Conservation (phyloP, 345 rosid species). For the Kandelia obovata region DNA sequence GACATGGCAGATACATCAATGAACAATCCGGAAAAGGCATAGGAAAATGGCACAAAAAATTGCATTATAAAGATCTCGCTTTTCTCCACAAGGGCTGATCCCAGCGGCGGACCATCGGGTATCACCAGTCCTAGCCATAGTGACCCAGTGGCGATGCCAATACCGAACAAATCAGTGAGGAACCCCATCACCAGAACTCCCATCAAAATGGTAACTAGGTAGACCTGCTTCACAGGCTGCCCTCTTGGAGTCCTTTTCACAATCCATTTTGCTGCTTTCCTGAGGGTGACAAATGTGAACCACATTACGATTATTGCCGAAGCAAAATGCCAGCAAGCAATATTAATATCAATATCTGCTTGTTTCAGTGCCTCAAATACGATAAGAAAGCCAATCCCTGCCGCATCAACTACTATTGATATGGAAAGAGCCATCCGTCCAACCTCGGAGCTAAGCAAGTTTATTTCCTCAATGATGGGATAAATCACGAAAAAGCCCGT, state of each 20-base stretch:
- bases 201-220: neutral
- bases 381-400: conserved; percentile 25
- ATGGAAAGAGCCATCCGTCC: conserved; percentile 53
- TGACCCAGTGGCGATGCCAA: neutral
- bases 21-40: neutral
- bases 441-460: conserved; percentile 59
- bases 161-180: neutral
- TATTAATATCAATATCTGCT: neutral
- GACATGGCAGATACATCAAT: neutral
- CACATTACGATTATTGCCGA: neutral
- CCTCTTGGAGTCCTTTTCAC: neutral
- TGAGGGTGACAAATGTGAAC: neutral
- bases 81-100: neutral
- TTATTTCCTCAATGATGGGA: conserved; percentile 49
- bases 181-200: neutral
- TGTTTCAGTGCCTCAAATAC: conserved; percentile 33
- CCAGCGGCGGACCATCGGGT: neutral
- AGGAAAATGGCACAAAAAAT: neutral
- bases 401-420: conserved; percentile 37
- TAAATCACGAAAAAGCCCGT: conserved; percentile 46
- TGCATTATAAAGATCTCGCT: neutral
- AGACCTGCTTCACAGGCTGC: neutral
- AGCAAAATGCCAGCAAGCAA: neutral
- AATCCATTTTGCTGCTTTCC: neutral
- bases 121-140: conserved; percentile 1